Percentiles rank a stretch among this genome's conserved stretches.
These are phyloP conservation scores for Phoenix dactylifera DNA, from an alignment of 176 grass and related monocot genomes.

Conservation along the genomic window DNA sequence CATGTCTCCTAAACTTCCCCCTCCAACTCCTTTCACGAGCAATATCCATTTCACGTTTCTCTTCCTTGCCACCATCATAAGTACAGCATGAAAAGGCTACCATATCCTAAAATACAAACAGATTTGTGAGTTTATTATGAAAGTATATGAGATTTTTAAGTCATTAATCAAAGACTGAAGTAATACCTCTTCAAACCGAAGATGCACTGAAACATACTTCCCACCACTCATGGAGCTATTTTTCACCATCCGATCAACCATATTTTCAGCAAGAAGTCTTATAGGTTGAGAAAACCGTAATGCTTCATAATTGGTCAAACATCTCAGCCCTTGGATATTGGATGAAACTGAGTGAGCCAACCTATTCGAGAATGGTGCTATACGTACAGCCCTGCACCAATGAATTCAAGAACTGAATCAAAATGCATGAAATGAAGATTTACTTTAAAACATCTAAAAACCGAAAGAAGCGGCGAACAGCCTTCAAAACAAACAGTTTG, in stretches of 20 bases:
- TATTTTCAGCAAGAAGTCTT: conserved; percentile 54
- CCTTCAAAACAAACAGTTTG: no score
- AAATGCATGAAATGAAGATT: background rate
- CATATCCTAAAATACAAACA: conserved; percentile 59
- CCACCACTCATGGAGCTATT: conserved; percentile 54
- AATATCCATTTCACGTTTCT: conserved; percentile 69
- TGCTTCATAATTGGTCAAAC: conserved; percentile 78
- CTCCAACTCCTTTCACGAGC: conserved; percentile 83
- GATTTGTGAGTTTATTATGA: background rate
- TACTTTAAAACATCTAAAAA: no score
- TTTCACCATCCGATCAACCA: conserved; percentile 77
- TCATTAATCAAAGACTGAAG: no score
- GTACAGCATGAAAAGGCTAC: conserved; percentile 94
- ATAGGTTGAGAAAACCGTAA: conserved; percentile 83
- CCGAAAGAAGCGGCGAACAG: no score
- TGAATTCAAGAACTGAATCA: conserved; percentile 16
- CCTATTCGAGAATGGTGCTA: conserved; percentile 97
- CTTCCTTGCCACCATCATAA: conserved; percentile 63
- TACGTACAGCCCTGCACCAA: conserved; percentile 65
- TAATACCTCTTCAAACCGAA: conserved; percentile 90
- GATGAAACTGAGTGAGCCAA: conserved; percentile 57
- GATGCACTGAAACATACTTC: conserved; percentile 86
- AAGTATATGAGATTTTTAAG: background rate
- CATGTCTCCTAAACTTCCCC: conserved; percentile 73
- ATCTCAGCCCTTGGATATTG: conserved; percentile 68